phyloP scores from a whole-genome alignment of 2,329 filamentous ascomycete genomes.

The Coniochaeta hoffmannii region DNA sequence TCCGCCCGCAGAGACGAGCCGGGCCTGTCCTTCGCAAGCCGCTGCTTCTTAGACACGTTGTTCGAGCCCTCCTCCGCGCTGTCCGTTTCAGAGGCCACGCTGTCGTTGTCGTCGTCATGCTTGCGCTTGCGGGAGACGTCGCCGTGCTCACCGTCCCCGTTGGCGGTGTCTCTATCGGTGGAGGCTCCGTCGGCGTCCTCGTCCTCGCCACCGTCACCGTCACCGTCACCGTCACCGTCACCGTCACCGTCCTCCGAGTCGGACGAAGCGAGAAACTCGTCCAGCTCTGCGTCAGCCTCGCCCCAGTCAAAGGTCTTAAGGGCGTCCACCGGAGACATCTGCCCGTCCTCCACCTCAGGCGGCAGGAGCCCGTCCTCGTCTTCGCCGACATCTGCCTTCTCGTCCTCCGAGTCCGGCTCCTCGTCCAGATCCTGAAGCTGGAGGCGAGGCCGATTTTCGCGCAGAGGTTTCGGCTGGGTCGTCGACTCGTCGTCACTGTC shows the following conservation, averaged over 20 bases:
- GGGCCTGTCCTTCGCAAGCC: constrained; percentile 33
- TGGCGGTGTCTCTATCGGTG: constrained; percentile 23
- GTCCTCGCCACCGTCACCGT: constrained; percentile 30
- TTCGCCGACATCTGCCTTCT: constrained; percentile 21
- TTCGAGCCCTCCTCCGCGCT: constrained; percentile 17
- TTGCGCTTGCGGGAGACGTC: constrained; percentile 5
- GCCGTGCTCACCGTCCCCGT: constrained; percentile 18
- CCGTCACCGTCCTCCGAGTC: constrained; percentile 42
- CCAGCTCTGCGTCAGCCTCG: constrained; percentile 62
- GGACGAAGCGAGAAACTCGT: constrained; percentile 61
- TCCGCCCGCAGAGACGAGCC: constrained; percentile 38
- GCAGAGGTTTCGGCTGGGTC: constrained; percentile 22
- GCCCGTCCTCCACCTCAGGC: constrained; percentile 35
- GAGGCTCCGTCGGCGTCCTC: constrained; percentile 17
- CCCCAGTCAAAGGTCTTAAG: constrained; percentile 55
- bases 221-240: too few relatives aligned
- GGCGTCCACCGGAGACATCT: constrained; percentile 46
- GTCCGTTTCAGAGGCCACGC: constrained; percentile 8
- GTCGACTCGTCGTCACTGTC: constrained; percentile 19
- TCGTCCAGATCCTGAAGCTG: constrained; percentile 29
- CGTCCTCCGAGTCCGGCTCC: constrained; percentile 23
- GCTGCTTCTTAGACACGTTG: constrained; percentile 43
- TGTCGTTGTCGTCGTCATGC: constrained; percentile 14
- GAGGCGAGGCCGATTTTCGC: constrained; percentile 29
- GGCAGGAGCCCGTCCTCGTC: constrained; percentile 42